Evolutionary conservation across 768 basidiomycete genomes (phyloP), one percentile per base, ranked within the genome.

Genomic region (Tricholoma sp.): DNA sequence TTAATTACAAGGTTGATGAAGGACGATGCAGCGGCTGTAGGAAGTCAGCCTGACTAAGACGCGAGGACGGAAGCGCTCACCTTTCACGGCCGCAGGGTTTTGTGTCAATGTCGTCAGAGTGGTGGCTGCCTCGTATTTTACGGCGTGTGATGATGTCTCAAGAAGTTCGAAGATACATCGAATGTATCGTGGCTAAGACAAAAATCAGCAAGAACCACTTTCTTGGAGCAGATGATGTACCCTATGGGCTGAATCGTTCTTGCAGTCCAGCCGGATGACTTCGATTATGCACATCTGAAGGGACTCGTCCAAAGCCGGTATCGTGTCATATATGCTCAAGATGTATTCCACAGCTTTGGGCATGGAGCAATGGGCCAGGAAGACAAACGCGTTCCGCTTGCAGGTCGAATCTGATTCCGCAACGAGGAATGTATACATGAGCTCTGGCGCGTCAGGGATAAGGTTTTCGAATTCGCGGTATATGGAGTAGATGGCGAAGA

Each of bases 211-310:
- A 61, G 50, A 65, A 66, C 29, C 43, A 43, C 29, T 19, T 27
- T 18, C 37, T 22, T 50, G 49, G 50, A 21, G n/a, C 14, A 58
- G 14, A 24, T 34, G 9, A 74, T 89, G 69, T 67, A 94, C 94
- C 64, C 89, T 79, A 66, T 94, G 85, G 9, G 87, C 74, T 2
- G 92, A 86, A 64, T 97, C 94, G 53, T 74, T 82, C 70, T 91
- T 88, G 72, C 91, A 92, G 71, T 98, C 95, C 72, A 87, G 74
- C 62, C 94, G 76, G 50, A 98, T 92, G 47, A 98, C 84, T 70
- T 98, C 97, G 62, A 99, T 94, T 43, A 96, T 84, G 61, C 88
- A 86, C 86, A 99, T 91, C 77, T 99, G 97, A 74, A 98, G 77
- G 59, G 89, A 78, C 74, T 98, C 95, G 63, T 98, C 95, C 74